phyloP scores from a whole-genome alignment of 495 filamentous ascomycete species.

The Xylaria acuta region DNA sequence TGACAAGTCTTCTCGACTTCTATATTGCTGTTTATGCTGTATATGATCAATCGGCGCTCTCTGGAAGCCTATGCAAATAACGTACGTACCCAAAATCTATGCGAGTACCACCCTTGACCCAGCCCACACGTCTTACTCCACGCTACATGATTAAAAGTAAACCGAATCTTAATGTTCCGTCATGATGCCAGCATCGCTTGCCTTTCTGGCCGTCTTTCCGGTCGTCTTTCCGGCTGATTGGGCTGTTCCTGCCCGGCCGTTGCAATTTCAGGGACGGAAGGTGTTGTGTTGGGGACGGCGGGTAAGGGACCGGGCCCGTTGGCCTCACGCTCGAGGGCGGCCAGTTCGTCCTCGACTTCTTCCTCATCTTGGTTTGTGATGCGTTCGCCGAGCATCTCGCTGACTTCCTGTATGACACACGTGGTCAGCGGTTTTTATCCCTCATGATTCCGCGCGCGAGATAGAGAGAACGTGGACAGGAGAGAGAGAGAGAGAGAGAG shows the following conservation, averaged over 20 bases:
- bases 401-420: conserved; percentile 70
- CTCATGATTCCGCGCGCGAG: neutral
- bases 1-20: neutral
- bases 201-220: conserved; percentile 44
- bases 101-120: neutral
- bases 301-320: conserved; percentile 58
- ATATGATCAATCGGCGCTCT: conserved; percentile 7
- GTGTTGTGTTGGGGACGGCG: conserved; percentile 60
- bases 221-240: conserved; percentile 42
- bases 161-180: conserved; percentile 4
- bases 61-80: conserved; percentile 13
- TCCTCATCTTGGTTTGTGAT: conserved; percentile 95
- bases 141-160: conserved; percentile 8
- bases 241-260: conserved; percentile 14
- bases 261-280: conserved; percentile 32
- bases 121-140: conserved; percentile 10
- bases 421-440: neutral
- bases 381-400: conserved; percentile 82
- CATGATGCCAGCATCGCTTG: conserved; percentile 55
- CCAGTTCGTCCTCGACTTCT: conserved; percentile 95
- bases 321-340: conserved; percentile 74
- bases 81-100: conserved; percentile 7
- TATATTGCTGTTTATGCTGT: conserved; percentile 8
- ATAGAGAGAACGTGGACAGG: neutral
- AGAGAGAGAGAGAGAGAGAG: neutral